Conservation (phyloP, 176 grass and related monocot species). For the Tillandsia fasciculata region DNA sequence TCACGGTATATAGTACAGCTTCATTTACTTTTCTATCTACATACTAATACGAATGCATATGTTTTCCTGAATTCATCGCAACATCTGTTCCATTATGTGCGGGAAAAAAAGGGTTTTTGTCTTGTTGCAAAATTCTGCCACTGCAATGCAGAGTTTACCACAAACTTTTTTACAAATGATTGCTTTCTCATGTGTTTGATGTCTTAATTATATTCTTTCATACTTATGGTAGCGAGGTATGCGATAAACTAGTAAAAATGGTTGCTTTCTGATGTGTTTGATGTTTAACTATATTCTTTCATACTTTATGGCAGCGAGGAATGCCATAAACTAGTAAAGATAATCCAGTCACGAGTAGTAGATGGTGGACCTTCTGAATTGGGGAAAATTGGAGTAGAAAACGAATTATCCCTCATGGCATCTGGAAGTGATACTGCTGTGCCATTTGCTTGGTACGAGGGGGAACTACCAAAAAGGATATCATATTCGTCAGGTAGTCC, state of each 20-base stretch:
- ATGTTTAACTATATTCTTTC: slow-evolving; percentile 9
- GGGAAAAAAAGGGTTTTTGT: not conserved
- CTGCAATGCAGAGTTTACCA: too few relatives aligned
- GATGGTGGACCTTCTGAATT: slow-evolving; percentile 33
- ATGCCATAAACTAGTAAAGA: slow-evolving; percentile 46
- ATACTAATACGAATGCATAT: slow-evolving; percentile 2
- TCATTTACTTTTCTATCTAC: not conserved
- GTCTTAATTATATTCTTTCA: slow-evolving; percentile 8
- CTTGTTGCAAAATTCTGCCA: not conserved
- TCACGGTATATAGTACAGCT: slow-evolving; percentile 52
- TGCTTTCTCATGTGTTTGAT: not conserved
- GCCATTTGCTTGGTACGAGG: slow-evolving; percentile 21
- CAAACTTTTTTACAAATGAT: too few relatives aligned
- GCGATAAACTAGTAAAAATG: too few relatives aligned
- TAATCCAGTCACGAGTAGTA: slow-evolving; percentile 76
- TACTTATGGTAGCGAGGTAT: slow-evolving; percentile 2
- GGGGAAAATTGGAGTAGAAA: slow-evolving; percentile 8
- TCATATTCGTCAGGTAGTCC: slow-evolving; percentile 33
- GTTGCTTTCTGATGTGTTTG: too few relatives aligned
- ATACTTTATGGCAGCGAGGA: slow-evolving; percentile 49
- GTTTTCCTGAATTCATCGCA: not conserved
- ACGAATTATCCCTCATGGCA: not conserved
- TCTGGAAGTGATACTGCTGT: slow-evolving; percentile 15
- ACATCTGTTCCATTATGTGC: not conserved
- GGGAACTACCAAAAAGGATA: slow-evolving; percentile 9